Percentiles rank a stretch among this genome's conserved stretches.
phyloP scores from a whole-genome alignment of 2,329 filamentous ascomycete genomes.

The Cladosporium austrohemisphaericum region DNA sequence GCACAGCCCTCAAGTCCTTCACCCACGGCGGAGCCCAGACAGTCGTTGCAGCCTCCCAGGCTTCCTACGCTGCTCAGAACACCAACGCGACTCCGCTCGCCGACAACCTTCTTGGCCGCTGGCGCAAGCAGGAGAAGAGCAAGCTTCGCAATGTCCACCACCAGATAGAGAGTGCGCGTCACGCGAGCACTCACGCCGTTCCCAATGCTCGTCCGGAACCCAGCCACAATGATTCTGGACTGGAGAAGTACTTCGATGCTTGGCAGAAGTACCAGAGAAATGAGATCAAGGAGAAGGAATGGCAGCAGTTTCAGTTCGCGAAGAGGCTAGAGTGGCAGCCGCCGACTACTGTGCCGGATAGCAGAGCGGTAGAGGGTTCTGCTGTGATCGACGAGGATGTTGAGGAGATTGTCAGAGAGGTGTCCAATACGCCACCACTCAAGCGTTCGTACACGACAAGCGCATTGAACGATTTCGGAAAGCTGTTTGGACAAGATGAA shows the following conservation, averaged over 20 bases:
- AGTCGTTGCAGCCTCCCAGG: conserved; percentile 90
- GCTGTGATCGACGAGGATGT: conserved; percentile 37
- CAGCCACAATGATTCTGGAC: conserved; percentile 46
- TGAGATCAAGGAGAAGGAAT: conserved; percentile 79
- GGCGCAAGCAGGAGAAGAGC: conserved; percentile 39
- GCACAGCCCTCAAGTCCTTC: conserved; percentile 67
- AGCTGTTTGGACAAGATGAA: conserved; percentile 47
- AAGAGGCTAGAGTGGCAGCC: conserved; percentile 86
- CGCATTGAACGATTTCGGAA: conserved; percentile 58
- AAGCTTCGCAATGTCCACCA: conserved; percentile 29
- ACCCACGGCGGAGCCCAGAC: conserved; percentile 98
- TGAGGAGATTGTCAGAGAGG: conserved; percentile 25
- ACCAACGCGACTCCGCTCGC: conserved; percentile 54
- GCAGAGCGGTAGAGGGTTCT: conserved; percentile 27
- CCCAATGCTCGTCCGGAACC: conserved; percentile 32
- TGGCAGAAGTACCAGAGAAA: conserved; percentile 73
- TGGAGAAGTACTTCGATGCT: conserved; percentile 90
- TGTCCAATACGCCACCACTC: conserved; percentile 28
- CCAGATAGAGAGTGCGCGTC: conserved; percentile 32
- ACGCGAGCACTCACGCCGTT: conserved; percentile 33
- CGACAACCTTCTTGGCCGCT: conserved; percentile 46
- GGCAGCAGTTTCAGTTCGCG: conserved; percentile 86
- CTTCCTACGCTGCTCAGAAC: conserved; percentile 67
- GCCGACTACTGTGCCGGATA: conserved; percentile 37
- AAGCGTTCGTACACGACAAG: conserved; percentile 52